Evolutionary conservation across 2,329 filamentous ascomycete genomes (phyloP).

Genomic region (Sarocladium strictum): DNA sequence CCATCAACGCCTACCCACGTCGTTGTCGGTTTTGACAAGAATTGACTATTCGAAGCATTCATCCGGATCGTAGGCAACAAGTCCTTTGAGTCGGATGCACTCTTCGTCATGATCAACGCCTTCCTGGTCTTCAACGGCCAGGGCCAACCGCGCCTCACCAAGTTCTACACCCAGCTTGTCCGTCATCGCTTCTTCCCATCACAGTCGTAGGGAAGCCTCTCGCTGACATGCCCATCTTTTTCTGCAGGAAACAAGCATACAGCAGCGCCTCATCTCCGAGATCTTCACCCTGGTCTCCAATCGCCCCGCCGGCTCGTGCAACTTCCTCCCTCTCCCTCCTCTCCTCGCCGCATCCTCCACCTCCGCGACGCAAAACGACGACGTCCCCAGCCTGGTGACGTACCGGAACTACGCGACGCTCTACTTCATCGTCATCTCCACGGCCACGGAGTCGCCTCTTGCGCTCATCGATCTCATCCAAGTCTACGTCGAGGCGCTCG

Average conservation of each 20-base stretch:
- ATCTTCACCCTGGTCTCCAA: constrained; percentile 96
- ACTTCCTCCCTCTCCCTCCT: constrained; percentile 80
- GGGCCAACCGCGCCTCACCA: constrained; percentile 91
- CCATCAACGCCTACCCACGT: neutral
- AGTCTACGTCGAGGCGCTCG: constrained; percentile 93
- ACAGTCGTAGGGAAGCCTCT: no score
- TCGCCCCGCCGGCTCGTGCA: constrained; percentile 86
- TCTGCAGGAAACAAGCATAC: constrained; percentile 84
- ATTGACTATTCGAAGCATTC: neutral
- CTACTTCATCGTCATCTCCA: constrained; percentile 97
- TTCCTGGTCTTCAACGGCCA: constrained; percentile 98
- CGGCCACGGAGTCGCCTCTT: constrained; percentile 90
- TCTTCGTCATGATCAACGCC: constrained; percentile 80
- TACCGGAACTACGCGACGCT: constrained; percentile 98
- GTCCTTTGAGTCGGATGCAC: neutral
- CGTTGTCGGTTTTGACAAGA: neutral
- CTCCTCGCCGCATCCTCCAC: constrained; percentile 58
- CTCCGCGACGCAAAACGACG: constrained; percentile 67
- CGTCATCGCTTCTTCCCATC: constrained; percentile 14
- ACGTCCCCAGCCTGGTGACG: constrained; percentile 90
- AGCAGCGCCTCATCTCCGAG: constrained; percentile 93
- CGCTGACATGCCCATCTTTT: constrained; percentile 8
- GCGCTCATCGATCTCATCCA: constrained; percentile 95
- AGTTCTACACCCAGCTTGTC: constrained; percentile 97
- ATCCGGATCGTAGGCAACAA: neutral